These are phyloP conservation scores for Solanum rostratum DNA, from an alignment of 257 asterid genomes.

Conservation along the genomic window DNA sequence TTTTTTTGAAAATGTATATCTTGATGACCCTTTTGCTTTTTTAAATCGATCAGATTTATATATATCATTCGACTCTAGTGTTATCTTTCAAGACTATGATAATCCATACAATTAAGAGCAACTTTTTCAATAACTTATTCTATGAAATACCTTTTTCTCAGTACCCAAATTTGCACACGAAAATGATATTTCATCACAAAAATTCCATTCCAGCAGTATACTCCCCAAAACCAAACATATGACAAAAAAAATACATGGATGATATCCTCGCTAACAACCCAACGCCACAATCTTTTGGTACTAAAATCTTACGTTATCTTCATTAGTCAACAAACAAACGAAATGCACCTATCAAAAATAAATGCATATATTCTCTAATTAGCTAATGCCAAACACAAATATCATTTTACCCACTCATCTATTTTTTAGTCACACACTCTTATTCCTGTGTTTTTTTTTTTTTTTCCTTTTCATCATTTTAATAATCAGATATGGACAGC, in stretches of 20 bases:
- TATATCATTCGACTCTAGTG: too few species aligned
- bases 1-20: too few species aligned
- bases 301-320: not conserved
- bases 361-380: not conserved
- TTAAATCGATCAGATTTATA: too few species aligned
- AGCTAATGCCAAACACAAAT: not conserved
- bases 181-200: not conserved
- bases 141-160: not conserved
- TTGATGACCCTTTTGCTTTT: too few species aligned
- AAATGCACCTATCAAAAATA: not conserved
- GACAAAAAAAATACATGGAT: not conserved
- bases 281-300: not conserved
- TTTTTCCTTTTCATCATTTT: not conserved
- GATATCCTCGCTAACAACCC: not conserved
- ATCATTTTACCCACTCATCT: constrained; percentile 5
- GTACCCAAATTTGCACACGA: not conserved
- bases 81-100: too few species aligned
- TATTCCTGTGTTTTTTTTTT: not conserved
- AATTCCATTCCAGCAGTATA: not conserved
- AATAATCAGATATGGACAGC: not conserved
- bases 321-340: not conserved
- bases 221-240: not conserved
- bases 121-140: too few species aligned
- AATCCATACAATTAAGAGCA: too few species aligned
- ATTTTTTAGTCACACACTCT: not conserved